These are phyloP conservation scores for Wickerhamomyces ciferrii DNA, from an alignment of 805 yeast species.

Conservation along the genomic window DNA sequence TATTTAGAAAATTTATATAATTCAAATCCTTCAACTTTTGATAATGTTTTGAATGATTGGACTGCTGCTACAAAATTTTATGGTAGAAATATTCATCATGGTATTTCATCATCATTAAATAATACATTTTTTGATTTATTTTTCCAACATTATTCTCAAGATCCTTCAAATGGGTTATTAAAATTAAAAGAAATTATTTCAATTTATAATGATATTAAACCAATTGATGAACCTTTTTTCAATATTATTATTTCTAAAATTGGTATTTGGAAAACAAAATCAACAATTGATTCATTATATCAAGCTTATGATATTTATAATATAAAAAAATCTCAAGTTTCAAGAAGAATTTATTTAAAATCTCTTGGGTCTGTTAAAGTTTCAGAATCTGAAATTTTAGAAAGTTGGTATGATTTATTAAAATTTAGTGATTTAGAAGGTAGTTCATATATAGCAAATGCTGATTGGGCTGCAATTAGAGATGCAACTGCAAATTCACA, in stretches of 20 bases:
- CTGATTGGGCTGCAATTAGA: slow-evolving; percentile 81
- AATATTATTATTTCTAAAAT: slow-evolving; percentile 68
- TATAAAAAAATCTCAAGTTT: slow-evolving; percentile 59
- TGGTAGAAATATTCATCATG: slow-evolving; percentile 53
- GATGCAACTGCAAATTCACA: slow-evolving; percentile 50
- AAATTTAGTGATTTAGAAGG: slow-evolving; percentile 45
- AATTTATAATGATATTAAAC: slow-evolving; percentile 49
- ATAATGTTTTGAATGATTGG: slow-evolving; percentile 59
- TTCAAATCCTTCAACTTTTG: slow-evolving; percentile 53
- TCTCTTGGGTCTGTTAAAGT: slow-evolving; percentile 63
- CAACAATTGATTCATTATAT: slow-evolving; percentile 59
- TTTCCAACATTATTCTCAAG: slow-evolving; percentile 49
- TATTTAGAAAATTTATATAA: slow-evolving; percentile 53
- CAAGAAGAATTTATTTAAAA: slow-evolving; percentile 68
- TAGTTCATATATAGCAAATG: slow-evolving; percentile 64
- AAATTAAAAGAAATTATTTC: slow-evolving; percentile 53
- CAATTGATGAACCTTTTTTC: slow-evolving; percentile 75
- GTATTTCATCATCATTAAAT: slow-evolving; percentile 68
- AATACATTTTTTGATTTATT: slow-evolving; percentile 65
- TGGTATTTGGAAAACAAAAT: slow-evolving; percentile 61
- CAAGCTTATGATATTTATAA: slow-evolving; percentile 53
- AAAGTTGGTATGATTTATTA: slow-evolving; percentile 50
- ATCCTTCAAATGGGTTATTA: slow-evolving; percentile 48
- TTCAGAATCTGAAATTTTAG: slow-evolving; percentile 46
- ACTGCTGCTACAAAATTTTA: slow-evolving; percentile 52